phyloP scores from a whole-genome alignment of 75 land plant genomes.

The Pseudotsuga menziesii region DNA sequence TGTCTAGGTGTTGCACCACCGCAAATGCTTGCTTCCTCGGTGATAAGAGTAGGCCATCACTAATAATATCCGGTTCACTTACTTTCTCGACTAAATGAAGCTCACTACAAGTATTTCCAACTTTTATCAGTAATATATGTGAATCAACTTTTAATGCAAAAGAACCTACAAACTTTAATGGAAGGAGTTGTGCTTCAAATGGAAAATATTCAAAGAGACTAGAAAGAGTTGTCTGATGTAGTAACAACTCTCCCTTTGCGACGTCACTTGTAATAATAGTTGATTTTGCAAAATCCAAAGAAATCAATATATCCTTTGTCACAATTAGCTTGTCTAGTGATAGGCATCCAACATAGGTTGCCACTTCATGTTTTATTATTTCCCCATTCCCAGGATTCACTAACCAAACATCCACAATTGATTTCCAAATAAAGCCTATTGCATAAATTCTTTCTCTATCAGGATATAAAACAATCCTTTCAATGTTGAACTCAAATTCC shows the following conservation, averaged over 20 bases:
- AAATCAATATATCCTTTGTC: constrained; percentile 27
- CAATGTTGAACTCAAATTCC: constrained; percentile 21
- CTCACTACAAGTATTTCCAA: constrained; percentile 25
- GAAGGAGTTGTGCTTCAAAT: constrained; percentile 35
- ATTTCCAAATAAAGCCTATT: constrained; percentile 55
- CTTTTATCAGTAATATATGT: constrained; percentile 39
- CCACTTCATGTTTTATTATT: constrained; percentile 35
- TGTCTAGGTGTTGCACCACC: constrained; percentile 39
- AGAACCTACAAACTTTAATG: constrained; percentile 38
- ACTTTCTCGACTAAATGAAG: constrained; percentile 45
- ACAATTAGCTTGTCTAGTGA: constrained; percentile 39
- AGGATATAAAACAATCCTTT: constrained; percentile 37
- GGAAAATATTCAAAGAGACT: constrained; percentile 38
- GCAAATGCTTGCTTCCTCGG: constrained; percentile 66
- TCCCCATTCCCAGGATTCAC: constrained; percentile 61
- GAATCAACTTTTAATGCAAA: constrained; percentile 39
- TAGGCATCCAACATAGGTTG: constrained; percentile 34
- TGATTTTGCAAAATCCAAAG: too few species aligned
- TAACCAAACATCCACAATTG: constrained; percentile 43
- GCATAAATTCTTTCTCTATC: constrained; percentile 50
- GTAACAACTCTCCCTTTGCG: constrained; percentile 23
- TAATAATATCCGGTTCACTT: constrained; percentile 32
- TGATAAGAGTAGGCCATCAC: constrained; percentile 54
- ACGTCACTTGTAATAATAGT: too few species aligned
- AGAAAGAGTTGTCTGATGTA: constrained; percentile 37